phyloP scores from a whole-genome alignment of 2,329 filamentous ascomycete species.

The Phialemonium atrogriseum region DNA sequence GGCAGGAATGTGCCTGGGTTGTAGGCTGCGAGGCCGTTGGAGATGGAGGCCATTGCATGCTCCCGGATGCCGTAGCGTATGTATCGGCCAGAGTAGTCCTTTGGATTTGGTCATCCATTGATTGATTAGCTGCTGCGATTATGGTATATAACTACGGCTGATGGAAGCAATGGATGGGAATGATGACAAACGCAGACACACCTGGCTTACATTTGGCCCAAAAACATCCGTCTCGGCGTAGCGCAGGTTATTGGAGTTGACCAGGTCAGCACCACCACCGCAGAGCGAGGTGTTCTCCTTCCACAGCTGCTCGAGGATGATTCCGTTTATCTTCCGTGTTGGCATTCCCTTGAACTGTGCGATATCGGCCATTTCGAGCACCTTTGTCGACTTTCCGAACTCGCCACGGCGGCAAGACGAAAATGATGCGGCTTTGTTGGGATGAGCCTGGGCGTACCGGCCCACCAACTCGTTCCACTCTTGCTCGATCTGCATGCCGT shows the following conservation, averaged over 20 bases:
- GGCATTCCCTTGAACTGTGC: too few species aligned
- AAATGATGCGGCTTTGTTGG: slow-evolving; percentile 17
- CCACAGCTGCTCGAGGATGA: slow-evolving; percentile 14
- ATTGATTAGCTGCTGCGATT: too few species aligned
- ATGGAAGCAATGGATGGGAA: slow-evolving; percentile 45
- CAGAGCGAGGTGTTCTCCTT: slow-evolving; percentile 10
- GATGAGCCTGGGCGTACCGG: slow-evolving; percentile 10
- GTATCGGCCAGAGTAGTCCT: slow-evolving; percentile 45
- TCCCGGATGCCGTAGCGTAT: slow-evolving; percentile 54
- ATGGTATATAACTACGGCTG: too few species aligned
- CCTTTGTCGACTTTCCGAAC: too few species aligned
- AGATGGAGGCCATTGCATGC: slow-evolving; percentile 51
- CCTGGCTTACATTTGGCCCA: slow-evolving; percentile 13
- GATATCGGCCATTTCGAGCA: too few species aligned
- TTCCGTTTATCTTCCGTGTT: slow-evolving; percentile 30
- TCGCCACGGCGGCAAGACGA: too few species aligned
- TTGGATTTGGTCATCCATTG: too few species aligned
- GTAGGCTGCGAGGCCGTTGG: slow-evolving; percentile 51
- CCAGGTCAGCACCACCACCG: slow-evolving; percentile 30
- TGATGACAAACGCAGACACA: slow-evolving; percentile 1
- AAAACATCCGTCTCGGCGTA: slow-evolving; percentile 38
- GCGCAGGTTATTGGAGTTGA: slow-evolving; percentile 35
- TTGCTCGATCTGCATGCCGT: slow-evolving; percentile 35
- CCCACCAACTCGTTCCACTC: slow-evolving; percentile 35
- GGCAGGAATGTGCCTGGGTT: slow-evolving; percentile 41